Evolutionary conservation across 2,329 filamentous ascomycete species (phyloP).

Genomic region (Fusarium buxicola): DNA sequence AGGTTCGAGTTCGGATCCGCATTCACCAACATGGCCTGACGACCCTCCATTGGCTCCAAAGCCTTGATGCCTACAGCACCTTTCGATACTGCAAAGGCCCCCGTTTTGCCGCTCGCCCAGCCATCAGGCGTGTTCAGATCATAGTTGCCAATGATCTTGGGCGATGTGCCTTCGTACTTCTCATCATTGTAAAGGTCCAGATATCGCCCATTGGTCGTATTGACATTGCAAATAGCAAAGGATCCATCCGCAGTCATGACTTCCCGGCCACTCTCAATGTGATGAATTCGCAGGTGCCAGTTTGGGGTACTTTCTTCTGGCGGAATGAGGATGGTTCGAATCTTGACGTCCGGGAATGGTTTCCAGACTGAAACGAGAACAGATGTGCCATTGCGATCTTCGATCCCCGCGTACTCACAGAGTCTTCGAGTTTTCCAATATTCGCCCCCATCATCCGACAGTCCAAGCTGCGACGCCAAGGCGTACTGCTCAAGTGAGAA

Average conservation of each 20-base stretch:
- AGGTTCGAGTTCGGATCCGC: slow-evolving; percentile 85
- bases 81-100: slow-evolving; percentile 68
- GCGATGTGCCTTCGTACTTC: slow-evolving; percentile 62
- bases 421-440: slow-evolving; percentile 81
- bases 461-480: slow-evolving; percentile 78
- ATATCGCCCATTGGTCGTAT: slow-evolving; percentile 60
- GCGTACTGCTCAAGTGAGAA: slow-evolving; percentile 83
- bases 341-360: slow-evolving; percentile 75
- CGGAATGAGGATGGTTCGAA: slow-evolving; percentile 74
- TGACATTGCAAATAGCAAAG: slow-evolving; percentile 74
- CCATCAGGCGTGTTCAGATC: slow-evolving; percentile 66
- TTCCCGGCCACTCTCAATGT: slow-evolving; percentile 68
- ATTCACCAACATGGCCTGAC: slow-evolving; percentile 74
- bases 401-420: slow-evolving; percentile 72
- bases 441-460: slow-evolving; percentile 82
- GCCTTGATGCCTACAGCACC: slow-evolving; percentile 69
- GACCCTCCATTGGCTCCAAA: slow-evolving; percentile 60
- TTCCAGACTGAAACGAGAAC: slow-evolving; percentile 77
- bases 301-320: slow-evolving; percentile 68
- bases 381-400: slow-evolving; percentile 64
- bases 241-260: slow-evolving; percentile 80
- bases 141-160: slow-evolving; percentile 70
- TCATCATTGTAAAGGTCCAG: slow-evolving; percentile 61
- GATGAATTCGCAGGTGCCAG: slow-evolving; percentile 77
- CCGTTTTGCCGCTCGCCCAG: slow-evolving; percentile 61